Conservation (phyloP, 2,329 filamentous ascomycete genomes). For the Pyricularia sp. region DNA sequence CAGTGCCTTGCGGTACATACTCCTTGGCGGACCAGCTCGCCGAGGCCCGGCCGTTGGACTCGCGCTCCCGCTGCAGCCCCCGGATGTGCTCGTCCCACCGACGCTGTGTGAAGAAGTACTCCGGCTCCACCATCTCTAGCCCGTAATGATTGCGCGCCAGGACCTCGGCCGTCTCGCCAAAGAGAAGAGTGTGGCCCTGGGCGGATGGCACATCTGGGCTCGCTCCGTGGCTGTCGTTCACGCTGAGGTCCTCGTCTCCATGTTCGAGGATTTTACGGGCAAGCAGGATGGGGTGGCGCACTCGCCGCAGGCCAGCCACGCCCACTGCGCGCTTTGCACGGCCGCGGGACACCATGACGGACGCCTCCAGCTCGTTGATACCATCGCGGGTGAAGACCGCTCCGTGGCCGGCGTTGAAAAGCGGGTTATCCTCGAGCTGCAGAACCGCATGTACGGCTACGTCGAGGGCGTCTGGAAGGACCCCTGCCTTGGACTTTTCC, state of each 20-base stretch:
- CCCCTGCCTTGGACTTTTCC: neutral
- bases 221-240: slow-evolving; percentile 5
- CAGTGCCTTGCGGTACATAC: slow-evolving; percentile 75
- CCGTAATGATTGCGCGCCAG: slow-evolving; percentile 57
- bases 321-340: slow-evolving; percentile 69
- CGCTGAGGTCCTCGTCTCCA: slow-evolving; percentile 49
- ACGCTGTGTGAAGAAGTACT: slow-evolving; percentile 70
- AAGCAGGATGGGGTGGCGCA: slow-evolving; percentile 73
- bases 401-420: slow-evolving; percentile 79
- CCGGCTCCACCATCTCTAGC: slow-evolving; percentile 56
- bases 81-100: slow-evolving; percentile 61
- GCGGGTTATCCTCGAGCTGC: slow-evolving; percentile 66
- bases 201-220: slow-evolving; percentile 28
- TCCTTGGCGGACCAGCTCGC: slow-evolving; percentile 10
- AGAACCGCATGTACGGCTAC: slow-evolving; percentile 67
- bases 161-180: slow-evolving; percentile 54
- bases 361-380: slow-evolving; percentile 77
- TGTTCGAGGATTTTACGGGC: slow-evolving; percentile 62
- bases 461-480: slow-evolving; percentile 53
- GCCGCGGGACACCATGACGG: slow-evolving; percentile 72
- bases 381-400: slow-evolving; percentile 81
- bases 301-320: slow-evolving; percentile 60
- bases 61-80: slow-evolving; percentile 36
- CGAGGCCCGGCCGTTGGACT: slow-evolving; percentile 20
- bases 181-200: slow-evolving; percentile 38